Base-by-base conservation (phyloP, 805 yeast genomes). In the Starmerella sp. region DNA sequence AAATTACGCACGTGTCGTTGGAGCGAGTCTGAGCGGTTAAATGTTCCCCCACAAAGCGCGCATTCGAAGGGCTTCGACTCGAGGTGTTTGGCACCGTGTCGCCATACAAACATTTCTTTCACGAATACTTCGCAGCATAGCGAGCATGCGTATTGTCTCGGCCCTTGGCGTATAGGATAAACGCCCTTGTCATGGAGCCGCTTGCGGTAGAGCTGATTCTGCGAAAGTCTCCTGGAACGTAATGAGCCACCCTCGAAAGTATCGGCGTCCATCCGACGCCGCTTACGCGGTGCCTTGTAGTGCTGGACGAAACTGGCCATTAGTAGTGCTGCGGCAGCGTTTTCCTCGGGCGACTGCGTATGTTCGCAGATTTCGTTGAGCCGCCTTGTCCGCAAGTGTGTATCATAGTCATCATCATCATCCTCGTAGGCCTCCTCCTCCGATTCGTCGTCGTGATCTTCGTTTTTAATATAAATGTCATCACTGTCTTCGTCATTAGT, bases 61-160 rank as follows among this genome's bases (percentile, higher is more conserved):
- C 60, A 57, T 22, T 28, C 31, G 44, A 57, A 57, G 8, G 60
- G 60, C 47, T 57, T 57, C 28, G 32, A 34, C 5, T 42, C 43
- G 13, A 57, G 53, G 28, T 57, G 60, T 36, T 54, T 57, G 4
- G 48, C 60, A 15, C 58, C 60, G 38, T 54, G 60, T 10, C 57
- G 51, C 60, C 60, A 57, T 6, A 57, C 56, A 35, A 57, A 46
- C 58, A 57, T 54, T 31, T 57, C 60, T 30, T 55, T 54, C 6
- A 37, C 53, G 41, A 52, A 57, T 15, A 31, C 34, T 38, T 47
- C 52, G 8, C 6, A 6, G 48, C 60, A 57, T 11, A 45, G 28
- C 9, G 58, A 54, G 41, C 60, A 57, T 6, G 28, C 49, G 22
- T 37, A 54, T 8, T 13, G 15, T 13, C 30, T 13, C n/a, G 17